Conservation (phyloP, 352 stramenopile species). For the Pythium myriotylum region DNA sequence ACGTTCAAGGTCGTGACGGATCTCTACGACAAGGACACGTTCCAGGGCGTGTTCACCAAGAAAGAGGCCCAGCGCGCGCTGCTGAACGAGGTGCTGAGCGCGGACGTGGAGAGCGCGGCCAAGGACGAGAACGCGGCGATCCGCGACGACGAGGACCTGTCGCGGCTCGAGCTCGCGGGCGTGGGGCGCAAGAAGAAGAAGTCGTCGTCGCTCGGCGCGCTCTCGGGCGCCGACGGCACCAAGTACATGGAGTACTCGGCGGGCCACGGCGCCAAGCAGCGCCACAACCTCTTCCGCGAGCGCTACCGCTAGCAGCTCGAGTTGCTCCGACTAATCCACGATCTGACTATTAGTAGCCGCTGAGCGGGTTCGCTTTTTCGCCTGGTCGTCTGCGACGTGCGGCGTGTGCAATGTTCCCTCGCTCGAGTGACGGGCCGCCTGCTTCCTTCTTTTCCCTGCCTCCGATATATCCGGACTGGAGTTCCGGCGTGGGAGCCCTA, state of each 20-base stretch:
- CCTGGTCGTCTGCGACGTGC: background rate
- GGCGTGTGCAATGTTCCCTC: background rate
- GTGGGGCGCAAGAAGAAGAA: conserved; percentile 83
- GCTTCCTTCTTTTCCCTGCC: too few relatives aligned
- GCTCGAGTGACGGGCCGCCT: too few relatives aligned
- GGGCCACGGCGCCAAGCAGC: conserved; percentile 79
- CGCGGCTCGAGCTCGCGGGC: conserved; percentile 52
- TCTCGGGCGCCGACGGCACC: conserved; percentile 75
- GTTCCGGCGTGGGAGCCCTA: background rate
- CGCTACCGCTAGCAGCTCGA: conserved; percentile 74
- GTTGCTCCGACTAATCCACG: background rate
- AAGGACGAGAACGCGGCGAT: conserved; percentile 86
- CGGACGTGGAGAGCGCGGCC: conserved; percentile 77
- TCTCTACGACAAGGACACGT: conserved; percentile 82
- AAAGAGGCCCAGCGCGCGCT: conserved; percentile 80
- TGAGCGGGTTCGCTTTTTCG: background rate
- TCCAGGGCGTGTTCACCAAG: conserved; percentile 78
- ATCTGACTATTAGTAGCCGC: background rate
- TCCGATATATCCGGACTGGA: background rate
- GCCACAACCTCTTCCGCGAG: conserved; percentile 87
- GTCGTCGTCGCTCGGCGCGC: conserved; percentile 65
- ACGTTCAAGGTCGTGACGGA: conserved; percentile 99
- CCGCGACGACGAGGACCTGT: conserved; percentile 82
- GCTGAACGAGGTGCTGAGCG: conserved; percentile 79
- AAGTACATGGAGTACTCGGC: conserved; percentile 90